Evolutionary conservation across 139 green algal genomes (phyloP).

Genomic region (Chlorella sp.): DNA sequence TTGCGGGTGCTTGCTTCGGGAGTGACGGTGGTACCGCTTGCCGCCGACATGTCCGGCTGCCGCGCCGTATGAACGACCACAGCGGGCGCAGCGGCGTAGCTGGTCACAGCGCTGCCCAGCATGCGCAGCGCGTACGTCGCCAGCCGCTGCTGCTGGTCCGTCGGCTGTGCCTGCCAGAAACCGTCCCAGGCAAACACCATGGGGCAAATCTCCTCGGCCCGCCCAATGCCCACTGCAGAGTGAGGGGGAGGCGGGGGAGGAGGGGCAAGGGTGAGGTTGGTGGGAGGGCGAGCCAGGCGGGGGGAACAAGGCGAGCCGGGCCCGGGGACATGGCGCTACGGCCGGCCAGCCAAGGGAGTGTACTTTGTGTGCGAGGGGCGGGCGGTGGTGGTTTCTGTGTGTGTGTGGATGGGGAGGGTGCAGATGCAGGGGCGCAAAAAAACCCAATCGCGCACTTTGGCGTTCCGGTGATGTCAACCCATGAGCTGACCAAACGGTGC

Average conservation of each 20-base stretch:
- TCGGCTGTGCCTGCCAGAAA: constrained; percentile 20
- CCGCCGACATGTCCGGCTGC: too few relatives aligned
- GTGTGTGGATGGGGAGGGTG: too few relatives aligned
- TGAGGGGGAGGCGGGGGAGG: background rate
- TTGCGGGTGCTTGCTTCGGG: background rate
- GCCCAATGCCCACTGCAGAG: constrained; percentile 26
- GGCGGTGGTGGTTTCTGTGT: too few relatives aligned
- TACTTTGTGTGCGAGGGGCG: too few relatives aligned
- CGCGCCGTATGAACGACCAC: background rate
- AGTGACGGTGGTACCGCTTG: background rate
- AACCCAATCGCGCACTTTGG: too few relatives aligned
- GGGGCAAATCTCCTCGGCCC: constrained; percentile 16
- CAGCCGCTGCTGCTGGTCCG: constrained; percentile 40
- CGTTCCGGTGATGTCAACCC: too few relatives aligned
- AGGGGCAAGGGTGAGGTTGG: background rate
- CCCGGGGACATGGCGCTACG: too few relatives aligned
- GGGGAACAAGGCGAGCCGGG: background rate
- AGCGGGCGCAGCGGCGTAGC: background rate
- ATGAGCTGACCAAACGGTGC: background rate
- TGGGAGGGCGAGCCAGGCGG: background rate
- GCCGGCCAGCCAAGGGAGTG: too few relatives aligned
- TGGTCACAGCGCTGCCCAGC: constrained; percentile 33
- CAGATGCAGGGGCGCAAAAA: too few relatives aligned
- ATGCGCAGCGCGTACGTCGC: constrained; percentile 34
- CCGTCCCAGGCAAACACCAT: constrained; percentile 39